Evolutionary conservation across 2,329 filamentous ascomycete genomes (phyloP).

Genomic region (Cryphonectria nitschkei): DNA sequence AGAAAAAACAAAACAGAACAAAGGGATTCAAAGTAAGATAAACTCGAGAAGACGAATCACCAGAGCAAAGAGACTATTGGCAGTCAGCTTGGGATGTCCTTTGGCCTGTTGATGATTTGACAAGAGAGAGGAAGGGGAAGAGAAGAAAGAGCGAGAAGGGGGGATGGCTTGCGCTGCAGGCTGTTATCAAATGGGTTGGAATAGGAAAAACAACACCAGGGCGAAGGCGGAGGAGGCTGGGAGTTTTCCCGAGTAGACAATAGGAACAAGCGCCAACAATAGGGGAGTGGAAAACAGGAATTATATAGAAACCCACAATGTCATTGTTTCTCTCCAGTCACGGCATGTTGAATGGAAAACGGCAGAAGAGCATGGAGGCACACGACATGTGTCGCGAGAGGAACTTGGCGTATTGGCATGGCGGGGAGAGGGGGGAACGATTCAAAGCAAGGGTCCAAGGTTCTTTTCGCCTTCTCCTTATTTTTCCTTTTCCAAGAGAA

Average conservation of each 20-base stretch:
- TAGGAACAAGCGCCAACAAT: not conserved
- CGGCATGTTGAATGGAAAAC: not conserved
- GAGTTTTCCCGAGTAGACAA: not conserved
- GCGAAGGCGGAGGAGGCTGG: not conserved
- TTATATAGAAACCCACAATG: not conserved
- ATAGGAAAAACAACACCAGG: not conserved
- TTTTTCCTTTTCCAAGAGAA: not conserved
- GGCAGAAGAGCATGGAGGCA: not conserved
- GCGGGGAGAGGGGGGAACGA: not conserved
- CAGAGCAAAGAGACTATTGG: not conserved
- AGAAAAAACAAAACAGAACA: not conserved
- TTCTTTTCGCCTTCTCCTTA: not conserved
- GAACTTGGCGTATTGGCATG: slow-evolving; percentile 1
- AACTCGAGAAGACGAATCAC: not conserved
- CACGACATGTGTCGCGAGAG: not conserved
- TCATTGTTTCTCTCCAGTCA: not conserved
- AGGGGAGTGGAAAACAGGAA: not conserved
- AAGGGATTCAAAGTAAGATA: not conserved
- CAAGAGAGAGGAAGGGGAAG: not conserved
- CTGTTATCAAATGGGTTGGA: not conserved
- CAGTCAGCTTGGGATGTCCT: not conserved
- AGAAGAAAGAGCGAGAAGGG: not conserved
- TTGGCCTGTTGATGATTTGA: not conserved
- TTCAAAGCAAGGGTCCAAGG: not conserved
- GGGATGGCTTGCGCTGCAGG: not conserved